phyloP scores from a whole-genome alignment of 805 yeast genomes.

The Vanderwaltozyma polyspora region DNA sequence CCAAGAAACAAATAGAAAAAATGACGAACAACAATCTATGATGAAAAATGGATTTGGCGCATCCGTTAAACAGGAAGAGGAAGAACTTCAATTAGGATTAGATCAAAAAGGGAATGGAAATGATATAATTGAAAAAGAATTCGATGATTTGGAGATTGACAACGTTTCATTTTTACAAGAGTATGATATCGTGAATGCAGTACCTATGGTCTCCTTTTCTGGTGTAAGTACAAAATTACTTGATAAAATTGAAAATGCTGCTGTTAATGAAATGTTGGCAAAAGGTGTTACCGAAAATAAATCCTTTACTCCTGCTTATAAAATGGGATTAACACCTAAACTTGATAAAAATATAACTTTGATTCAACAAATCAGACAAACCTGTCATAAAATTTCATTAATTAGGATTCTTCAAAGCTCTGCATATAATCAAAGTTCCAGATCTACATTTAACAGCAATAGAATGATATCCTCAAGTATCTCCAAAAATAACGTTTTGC shows the following conservation, averaged over 20 bases:
- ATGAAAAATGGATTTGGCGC: constrained; percentile 30
- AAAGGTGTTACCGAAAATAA: constrained; percentile 30
- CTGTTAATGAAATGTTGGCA: constrained; percentile 31
- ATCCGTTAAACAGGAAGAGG: constrained; percentile 27
- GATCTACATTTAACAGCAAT: constrained; percentile 10
- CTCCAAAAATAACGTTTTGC: constrained; percentile 34
- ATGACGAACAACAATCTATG: constrained; percentile 26
- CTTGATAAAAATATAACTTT: constrained; percentile 56
- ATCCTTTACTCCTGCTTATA: constrained; percentile 29
- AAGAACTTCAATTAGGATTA: constrained; percentile 5
- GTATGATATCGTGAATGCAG: constrained; percentile 71
- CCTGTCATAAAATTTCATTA: constrained; percentile 78
- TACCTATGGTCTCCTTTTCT: constrained; percentile 51
- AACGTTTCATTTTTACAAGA: constrained; percentile 64
- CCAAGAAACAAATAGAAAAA: constrained; percentile 18
- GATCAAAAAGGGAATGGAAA: constrained; percentile 4
- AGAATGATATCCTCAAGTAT: constrained; percentile 13
- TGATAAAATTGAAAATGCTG: constrained; percentile 35
- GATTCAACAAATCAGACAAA: constrained; percentile 79
- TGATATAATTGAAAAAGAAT: constrained; percentile 28
- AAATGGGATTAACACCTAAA: constrained; percentile 49
- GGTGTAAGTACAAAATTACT: constrained; percentile 41
- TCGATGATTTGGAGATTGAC: constrained; percentile 36
- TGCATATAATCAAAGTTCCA: constrained; percentile 9
- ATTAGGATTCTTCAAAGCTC: constrained; percentile 74